Evolutionary conservation across 2,329 filamentous ascomycete genomes (phyloP), one percentile per base, ranked within the genome.

Genomic region (Aspergillus candidus): DNA sequence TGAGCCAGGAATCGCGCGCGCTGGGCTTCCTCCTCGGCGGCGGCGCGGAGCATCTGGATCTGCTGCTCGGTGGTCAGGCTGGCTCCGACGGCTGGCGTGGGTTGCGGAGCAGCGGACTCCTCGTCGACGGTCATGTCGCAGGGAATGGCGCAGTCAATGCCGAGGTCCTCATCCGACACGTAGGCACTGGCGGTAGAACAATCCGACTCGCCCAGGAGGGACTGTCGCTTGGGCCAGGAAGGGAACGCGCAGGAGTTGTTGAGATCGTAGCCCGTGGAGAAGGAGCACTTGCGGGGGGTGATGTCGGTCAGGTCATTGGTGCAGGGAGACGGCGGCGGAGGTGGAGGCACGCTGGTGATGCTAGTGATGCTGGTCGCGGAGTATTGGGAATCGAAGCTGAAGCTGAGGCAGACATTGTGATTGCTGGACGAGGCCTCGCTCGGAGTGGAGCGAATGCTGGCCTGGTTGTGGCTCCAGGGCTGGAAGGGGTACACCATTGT

Each of bases 201-300:
- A 10, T 60, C 56, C 3, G 63, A 59, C 35, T 63, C 58, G 41
- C 47, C 62, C 36, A 63, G 57, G 14, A 71, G 60, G 7, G 65
- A 66, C 2, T 64, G 56, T 4, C 68, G 54, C 58, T 69, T 70
- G 36, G 68, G 68, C 68, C 68, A 71, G 4, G 68, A 70, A 7
- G 68, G 68, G 40, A 70, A 71, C 4, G 68, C 68, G 47, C 68
- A 71, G 40, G 66, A 60, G 22, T 61, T 67, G 54, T 61, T 67
- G 58, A 65, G 60, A 6, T 65, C 63, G 43, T 61, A 60, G 30
- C 61, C 54, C 18, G 54, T 61, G 17, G 66, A 69, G 57, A 69
- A 70, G 31, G 66, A 69, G 7, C 61, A 65, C 50, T 69, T 70
- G 59, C 65, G 65, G 8, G 67, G 67, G 31, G 58, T 59, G 51